Evolutionary conservation across 495 filamentous ascomycete genomes (phyloP), one percentile per base, ranked within the genome.

Genomic region (Penicillium nucicola): DNA sequence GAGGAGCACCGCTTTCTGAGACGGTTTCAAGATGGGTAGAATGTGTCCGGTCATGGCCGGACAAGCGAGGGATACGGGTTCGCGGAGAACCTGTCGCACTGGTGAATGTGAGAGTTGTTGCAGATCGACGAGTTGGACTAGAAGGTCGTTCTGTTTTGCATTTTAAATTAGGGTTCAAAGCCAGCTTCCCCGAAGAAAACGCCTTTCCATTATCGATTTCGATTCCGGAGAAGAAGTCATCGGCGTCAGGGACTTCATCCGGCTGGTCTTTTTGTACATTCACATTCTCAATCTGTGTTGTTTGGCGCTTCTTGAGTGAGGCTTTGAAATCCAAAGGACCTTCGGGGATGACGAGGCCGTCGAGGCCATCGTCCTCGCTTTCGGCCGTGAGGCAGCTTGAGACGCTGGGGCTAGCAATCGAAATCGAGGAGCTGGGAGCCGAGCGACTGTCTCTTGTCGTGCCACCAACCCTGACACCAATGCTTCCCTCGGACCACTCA

Each of bases 131-230:
- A 40, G 85, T 79, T 43, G 87, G 86, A 57, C 85, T 91, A 37
- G 75, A 71, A 53, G 85, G 79, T 38, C 81, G 77, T 50, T 77
- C 66, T 54, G 81, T 78, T 60, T 92, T 96, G 60, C 91, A 80
- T 66, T 92, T 92, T 52, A 98, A 79, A 58, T 98, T 97, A 40
- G 89, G 90, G 63, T 98, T 95, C n/a, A 96, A 70, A 9, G 87
- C 88, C 13, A 87, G 74, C 62, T 93, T 96, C 46, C 74, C 79
- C 10, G 87, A 81, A 57, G 87, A 82, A 57, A 97, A 91, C 12
- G 88, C 78, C 57, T 90, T 86, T 4, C 83, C 90, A 60, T 86
- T 81, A 19, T 89, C 90, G 66, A 97, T 80, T 40, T 97, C 95
- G 57, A 98, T 79, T 18, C 85, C 95, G 30, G 86, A 79, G 46